Evolutionary conservation across 768 basidiomycete species (phyloP), one percentile per base, ranked within the genome.

Genomic region (Russula lepida): DNA sequence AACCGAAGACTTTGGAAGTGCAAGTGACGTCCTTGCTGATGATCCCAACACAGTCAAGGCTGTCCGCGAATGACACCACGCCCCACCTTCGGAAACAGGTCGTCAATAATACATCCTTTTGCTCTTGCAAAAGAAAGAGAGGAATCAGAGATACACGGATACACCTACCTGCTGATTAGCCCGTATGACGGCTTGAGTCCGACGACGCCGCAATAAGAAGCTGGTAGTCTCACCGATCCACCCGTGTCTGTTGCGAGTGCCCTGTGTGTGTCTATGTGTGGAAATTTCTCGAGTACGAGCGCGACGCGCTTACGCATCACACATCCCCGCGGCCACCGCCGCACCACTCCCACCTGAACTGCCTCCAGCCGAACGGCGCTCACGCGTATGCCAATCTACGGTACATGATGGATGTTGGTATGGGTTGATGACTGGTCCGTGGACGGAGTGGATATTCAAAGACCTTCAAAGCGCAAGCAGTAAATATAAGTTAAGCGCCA

Each of bases 141-240:
- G 32, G 43, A 21, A 23, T 11, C n/a, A 44, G n/a, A 44, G 23
- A 44, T 7, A 19, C 4, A 17, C 15, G 2, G 12, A 1, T 4
- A 25, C 70, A 6, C 76, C 56, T 56, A 91, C 90, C 92, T 80
- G 68, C 91, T 93, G 32, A 98, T 74, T 43, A 98, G 76, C 4
- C 95, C 95, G 67, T 98, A 98, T 0, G 94, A 95, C 0, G 95
- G 95, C 69, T 99, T 99, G 47, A 98, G 73, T 0, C 97, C 97
- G 2, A 90, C 84, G 0, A 97, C 77, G 5, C 94, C 92, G 66
- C 92, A 97, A 68, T 98, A 98, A 2, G 93, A 86, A 0, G 97
- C 97, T 0, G 97, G 97, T 2, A 99, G 76, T 43, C 95, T 82
- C 11, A 88, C 85, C 6, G 97, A 98, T 0, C 95, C 97, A 8